Conservation (phyloP, 2,329 filamentous ascomycete genomes). For the Stachybotrys chlorohalonatus region DNA sequence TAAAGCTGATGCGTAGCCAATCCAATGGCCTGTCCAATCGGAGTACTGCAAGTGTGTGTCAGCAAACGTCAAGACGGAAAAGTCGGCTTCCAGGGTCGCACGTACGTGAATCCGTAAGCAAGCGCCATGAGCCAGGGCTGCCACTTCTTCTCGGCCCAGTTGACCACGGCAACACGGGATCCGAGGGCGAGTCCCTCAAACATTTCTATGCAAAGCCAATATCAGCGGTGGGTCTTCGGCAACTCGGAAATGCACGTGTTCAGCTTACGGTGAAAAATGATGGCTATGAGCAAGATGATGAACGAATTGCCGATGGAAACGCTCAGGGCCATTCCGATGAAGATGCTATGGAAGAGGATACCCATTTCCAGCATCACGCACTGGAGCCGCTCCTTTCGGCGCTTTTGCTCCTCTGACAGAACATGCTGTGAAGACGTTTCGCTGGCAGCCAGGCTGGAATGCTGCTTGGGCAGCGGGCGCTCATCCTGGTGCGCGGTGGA, state of each 20-base stretch:
- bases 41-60: slow-evolving; percentile 40
- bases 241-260: background rate
- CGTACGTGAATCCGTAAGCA: slow-evolving; percentile 45
- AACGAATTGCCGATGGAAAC: slow-evolving; percentile 70
- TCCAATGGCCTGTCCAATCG: slow-evolving; percentile 65
- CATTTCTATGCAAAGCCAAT: slow-evolving; percentile 22
- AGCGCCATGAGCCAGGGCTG: slow-evolving; percentile 49
- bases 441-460: slow-evolving; percentile 12
- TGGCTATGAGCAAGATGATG: slow-evolving; percentile 69
- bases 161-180: slow-evolving; percentile 51
- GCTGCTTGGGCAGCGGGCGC: slow-evolving; percentile 8
- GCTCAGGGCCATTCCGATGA: slow-evolving; percentile 77
- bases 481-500: slow-evolving; percentile 6
- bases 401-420: slow-evolving; percentile 42
- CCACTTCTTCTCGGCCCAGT: slow-evolving; percentile 25
- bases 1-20: slow-evolving; percentile 62
- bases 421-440: slow-evolving; percentile 11
- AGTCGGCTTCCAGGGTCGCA: slow-evolving; percentile 13
- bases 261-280: slow-evolving; percentile 57
- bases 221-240: background rate
- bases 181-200: slow-evolving; percentile 54
- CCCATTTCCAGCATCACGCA: slow-evolving; percentile 72
- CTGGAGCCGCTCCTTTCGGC: slow-evolving; percentile 60
- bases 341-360: slow-evolving; percentile 55
- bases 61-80: slow-evolving; percentile 1